phyloP scores from a whole-genome alignment of 768 basidiomycete species.

The Leccinum variicolor region DNA sequence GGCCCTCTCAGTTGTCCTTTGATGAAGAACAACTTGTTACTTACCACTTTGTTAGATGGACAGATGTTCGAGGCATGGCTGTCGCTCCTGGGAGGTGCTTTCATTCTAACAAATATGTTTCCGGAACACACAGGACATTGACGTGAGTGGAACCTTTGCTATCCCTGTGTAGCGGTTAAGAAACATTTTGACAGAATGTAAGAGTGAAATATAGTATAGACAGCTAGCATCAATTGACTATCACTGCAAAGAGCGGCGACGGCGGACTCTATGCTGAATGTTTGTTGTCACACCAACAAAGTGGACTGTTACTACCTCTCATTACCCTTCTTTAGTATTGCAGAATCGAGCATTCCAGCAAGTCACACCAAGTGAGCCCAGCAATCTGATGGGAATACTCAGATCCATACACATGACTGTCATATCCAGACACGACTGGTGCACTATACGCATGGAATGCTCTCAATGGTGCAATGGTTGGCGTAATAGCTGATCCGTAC shows the following conservation, averaged over 20 bases:
- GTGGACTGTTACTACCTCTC: background rate
- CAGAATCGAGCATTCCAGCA: constrained; percentile 68
- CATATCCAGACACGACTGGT: constrained; percentile 37
- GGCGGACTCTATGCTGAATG: constrained; percentile 63
- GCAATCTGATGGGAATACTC: background rate
- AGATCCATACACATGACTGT: background rate
- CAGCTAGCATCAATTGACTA: constrained; percentile 11
- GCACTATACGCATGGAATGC: constrained; percentile 52
- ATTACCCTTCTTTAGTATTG: constrained; percentile 37
- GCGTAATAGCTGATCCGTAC: constrained; percentile 45
- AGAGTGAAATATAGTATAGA: constrained; percentile 3
- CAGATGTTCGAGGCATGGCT: constrained; percentile 55
- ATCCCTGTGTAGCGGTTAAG: background rate
- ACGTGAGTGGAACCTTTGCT: constrained; percentile 35
- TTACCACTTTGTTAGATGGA: constrained; percentile 35
- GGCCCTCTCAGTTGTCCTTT: constrained; percentile 17
- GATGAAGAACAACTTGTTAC: background rate
- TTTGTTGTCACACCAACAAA: constrained; percentile 19
- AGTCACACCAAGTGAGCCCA: constrained; percentile 45
- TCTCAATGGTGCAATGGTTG: constrained; percentile 40
- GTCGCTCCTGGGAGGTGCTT: background rate
- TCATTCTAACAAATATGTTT: background rate
- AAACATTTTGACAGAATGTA: constrained; percentile 30
- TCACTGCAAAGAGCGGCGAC: constrained; percentile 49
- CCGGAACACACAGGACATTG: constrained; percentile 46